Base-by-base conservation (phyloP, 2,329 filamentous ascomycete species). In the Phyllachora maydis region DNA sequence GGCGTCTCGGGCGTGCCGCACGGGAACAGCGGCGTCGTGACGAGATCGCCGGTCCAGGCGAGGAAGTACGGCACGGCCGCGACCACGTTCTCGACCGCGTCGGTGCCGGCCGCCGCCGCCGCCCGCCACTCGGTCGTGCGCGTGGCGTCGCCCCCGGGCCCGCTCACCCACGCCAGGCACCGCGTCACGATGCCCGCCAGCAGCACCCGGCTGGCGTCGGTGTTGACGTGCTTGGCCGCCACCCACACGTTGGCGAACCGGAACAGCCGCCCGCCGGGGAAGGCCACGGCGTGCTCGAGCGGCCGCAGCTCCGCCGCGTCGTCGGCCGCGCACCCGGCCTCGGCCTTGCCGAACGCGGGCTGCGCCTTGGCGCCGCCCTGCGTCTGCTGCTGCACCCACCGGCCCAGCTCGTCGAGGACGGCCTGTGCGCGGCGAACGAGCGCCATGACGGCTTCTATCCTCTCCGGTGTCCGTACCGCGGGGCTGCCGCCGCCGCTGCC, bases 171-270 rank as follows among this genome's bases (percentile, higher is more conserved):
- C 12, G 28, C 28, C 8, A 35, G 28, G 27, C 33, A 37, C 1
- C 35, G 30, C 6, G 30, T 27, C 13, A 34, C 24, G 18, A 37
- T 33, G 9, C 34, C 30, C 2, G 34, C 30, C 3, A 37, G 32
- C 8, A 37, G 20, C 11, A 37, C 27, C 10, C 34, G 27, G 6
- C 30, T 33, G 3, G 36, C 34, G 19, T 36, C 30, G 7, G 32
- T 33, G 19, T 34, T 37, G 18, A 37, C 30, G 11, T 36, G 33
- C 21, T 37, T 37, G 4, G 31, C 34, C 5, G 35, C 35, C 4
- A 33, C 31, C 34, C 34, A 37, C 6, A 37, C 28, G 18, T 35
- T 33, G 7, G 34, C 33, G 16, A 32, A 37, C 5, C 28, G 27
- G 18, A 27, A 35, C 6, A 37, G 21, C 1, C 29, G 26, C n/a